Evolutionary conservation across 257 asterid genomes (phyloP).

Genomic region (Echites panduratus): DNA sequence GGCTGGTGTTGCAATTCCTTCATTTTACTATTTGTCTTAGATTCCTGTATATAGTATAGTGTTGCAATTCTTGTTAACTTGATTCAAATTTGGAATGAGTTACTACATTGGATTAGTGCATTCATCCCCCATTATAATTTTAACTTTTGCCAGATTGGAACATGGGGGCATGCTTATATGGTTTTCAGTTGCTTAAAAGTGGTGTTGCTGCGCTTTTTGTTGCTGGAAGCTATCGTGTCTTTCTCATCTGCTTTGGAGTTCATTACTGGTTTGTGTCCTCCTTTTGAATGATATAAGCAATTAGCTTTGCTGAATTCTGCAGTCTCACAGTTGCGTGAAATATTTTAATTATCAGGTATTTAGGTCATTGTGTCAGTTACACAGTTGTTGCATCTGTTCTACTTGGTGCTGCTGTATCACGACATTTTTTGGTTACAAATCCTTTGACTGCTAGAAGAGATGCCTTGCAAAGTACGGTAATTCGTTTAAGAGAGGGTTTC

Average conservation of each 20-base stretch:
- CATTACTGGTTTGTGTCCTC: conserved; percentile 74
- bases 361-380: conserved; percentile 97
- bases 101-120: conserved; percentile 10
- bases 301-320: conserved; percentile 9
- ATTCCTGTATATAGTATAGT: conserved; percentile 3
- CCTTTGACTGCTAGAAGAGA: conserved; percentile 97
- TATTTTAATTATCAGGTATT: conserved; percentile 49
- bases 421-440: conserved; percentile 78
- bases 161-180: conserved; percentile 95
- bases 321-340: neutral
- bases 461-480: conserved; percentile 91
- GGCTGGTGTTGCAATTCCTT: conserved; percentile 1
- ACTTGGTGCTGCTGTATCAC: conserved; percentile 94
- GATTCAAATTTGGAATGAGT: neutral
- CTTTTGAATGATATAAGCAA: conserved; percentile 2
- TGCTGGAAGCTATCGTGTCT: conserved; percentile 87
- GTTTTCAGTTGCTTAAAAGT: conserved; percentile 87
- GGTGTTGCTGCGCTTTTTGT: conserved; percentile 87
- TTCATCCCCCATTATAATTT: conserved; percentile 10
- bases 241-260: conserved; percentile 96
- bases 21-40: neutral
- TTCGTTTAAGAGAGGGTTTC: conserved; percentile 94
- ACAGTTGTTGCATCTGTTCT: conserved; percentile 96
- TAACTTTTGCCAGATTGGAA: conserved; percentile 69
- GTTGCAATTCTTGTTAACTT: too few species aligned